phyloP scores from a whole-genome alignment of 768 basidiomycete genomes.

The Tephrocybe rancida region DNA sequence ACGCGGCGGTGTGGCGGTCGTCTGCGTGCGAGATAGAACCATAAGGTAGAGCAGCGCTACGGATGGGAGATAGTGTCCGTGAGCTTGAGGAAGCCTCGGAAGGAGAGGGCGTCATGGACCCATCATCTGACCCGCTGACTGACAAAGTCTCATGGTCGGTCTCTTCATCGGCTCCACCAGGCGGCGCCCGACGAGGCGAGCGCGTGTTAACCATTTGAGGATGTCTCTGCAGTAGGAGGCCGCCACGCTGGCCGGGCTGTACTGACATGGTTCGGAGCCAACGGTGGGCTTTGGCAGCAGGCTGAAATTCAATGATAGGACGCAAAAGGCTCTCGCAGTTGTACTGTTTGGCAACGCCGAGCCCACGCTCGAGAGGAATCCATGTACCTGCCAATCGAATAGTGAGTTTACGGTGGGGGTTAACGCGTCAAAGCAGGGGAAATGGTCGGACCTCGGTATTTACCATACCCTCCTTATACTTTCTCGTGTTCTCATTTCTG shows the following conservation, averaged over 20 bases:
- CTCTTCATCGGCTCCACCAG: constrained; percentile 52
- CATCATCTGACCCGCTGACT: constrained; percentile 80
- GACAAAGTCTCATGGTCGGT: constrained; percentile 68
- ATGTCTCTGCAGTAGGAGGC: constrained; percentile 37
- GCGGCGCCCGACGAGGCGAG: constrained; percentile 56
- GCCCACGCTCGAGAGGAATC: constrained; percentile 93
- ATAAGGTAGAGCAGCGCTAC: constrained; percentile 52
- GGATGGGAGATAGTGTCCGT: constrained; percentile 91
- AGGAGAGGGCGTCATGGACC: constrained; percentile 88
- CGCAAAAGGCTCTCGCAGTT: constrained; percentile 85
- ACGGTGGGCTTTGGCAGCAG: constrained; percentile 89
- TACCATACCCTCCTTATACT: constrained; percentile 98
- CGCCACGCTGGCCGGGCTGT: constrained; percentile 56
- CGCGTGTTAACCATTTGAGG: constrained; percentile 51
- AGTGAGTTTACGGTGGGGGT: constrained; percentile 8
- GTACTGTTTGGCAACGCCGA: constrained; percentile 88
- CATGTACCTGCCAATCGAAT: constrained; percentile 74
- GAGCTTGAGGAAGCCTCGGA: constrained; percentile 86
- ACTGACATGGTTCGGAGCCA: constrained; percentile 93
- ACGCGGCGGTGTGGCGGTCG: constrained; percentile 35
- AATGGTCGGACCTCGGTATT: constrained; percentile 85
- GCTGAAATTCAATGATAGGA: constrained; percentile 93
- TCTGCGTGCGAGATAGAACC: constrained; percentile 43
- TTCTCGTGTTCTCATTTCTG: constrained; percentile 99
- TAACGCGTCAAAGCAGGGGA: constrained; percentile 14